Evolutionary conservation across 176 grass and related monocot species (phyloP).

Genomic region (Bothriochloa decipiens): DNA sequence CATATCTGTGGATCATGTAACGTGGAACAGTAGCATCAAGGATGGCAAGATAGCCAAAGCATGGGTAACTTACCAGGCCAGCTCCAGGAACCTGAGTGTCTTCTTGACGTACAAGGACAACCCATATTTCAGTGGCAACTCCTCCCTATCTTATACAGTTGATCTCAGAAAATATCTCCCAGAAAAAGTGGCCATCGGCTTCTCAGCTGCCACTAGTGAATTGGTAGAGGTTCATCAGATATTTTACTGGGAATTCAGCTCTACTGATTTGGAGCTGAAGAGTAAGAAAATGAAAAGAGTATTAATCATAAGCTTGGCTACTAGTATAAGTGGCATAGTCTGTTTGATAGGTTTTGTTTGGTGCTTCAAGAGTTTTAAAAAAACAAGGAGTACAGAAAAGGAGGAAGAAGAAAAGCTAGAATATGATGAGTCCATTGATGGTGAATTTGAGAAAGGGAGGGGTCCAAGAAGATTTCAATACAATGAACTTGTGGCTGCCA

Average conservation of each 20-base stretch:
- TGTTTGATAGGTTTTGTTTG: constrained; percentile 41
- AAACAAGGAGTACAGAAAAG: constrained; percentile 35
- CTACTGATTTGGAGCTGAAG: constrained; percentile 42
- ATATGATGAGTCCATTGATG: constrained; percentile 40
- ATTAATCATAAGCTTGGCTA: constrained; percentile 40
- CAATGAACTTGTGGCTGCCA: constrained; percentile 49
- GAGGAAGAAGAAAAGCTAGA: constrained; percentile 33
- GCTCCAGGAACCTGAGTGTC: constrained; percentile 55
- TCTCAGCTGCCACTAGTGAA: constrained; percentile 60
- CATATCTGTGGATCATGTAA: constrained; percentile 26
- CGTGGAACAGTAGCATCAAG: constrained; percentile 54
- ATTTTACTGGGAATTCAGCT: constrained; percentile 76
- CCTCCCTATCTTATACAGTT: constrained; percentile 46
- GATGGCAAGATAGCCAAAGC: constrained; percentile 51
- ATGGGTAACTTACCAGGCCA: constrained; percentile 65
- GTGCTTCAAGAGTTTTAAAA: constrained; percentile 42
- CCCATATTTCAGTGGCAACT: constrained; percentile 40
- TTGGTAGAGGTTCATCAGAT: constrained; percentile 55
- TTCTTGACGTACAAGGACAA: constrained; percentile 59
- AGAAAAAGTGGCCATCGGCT: constrained; percentile 52
- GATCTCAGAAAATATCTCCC: constrained; percentile 52
- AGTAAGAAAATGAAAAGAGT: constrained; percentile 39
- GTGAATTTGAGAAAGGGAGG: constrained; percentile 61
- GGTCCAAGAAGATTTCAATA: constrained; percentile 61
- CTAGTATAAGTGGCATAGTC: constrained; percentile 1